A percentile compares a stretch with the other conserved stretches of the same genome.
Conservation (phyloP, 2,329 filamentous ascomycete species). For the Penicillium sp. region DNA sequence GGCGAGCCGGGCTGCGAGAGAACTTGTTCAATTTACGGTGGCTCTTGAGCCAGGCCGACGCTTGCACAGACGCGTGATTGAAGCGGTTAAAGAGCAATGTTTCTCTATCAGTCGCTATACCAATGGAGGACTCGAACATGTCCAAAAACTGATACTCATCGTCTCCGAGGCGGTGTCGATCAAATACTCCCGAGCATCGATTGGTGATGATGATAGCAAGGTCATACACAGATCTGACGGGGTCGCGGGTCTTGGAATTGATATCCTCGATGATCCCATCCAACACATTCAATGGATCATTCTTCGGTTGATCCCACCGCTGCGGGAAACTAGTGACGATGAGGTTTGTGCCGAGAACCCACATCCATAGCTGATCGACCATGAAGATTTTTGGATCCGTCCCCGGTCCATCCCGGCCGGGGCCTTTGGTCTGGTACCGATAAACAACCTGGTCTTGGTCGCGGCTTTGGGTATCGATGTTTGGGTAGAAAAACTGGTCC, state of each 20-base stretch:
- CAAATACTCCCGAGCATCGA: constrained; percentile 60
- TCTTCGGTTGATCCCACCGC: constrained; percentile 54
- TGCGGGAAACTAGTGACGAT: constrained; percentile 50
- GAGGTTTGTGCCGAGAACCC: constrained; percentile 58
- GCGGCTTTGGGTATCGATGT: constrained; percentile 56
- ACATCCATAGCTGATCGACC: constrained; percentile 69
- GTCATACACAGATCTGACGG: constrained; percentile 61
- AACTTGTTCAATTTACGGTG: constrained; percentile 46
- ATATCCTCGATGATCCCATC: constrained; percentile 63
- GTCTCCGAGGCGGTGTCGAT: constrained; percentile 57
- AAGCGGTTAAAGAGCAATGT: constrained; percentile 61
- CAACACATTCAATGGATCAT: constrained; percentile 62
- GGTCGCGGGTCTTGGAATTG: constrained; percentile 61
- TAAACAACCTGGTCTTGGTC: constrained; percentile 66
- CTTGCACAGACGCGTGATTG: constrained; percentile 57
- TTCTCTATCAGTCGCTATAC: constrained; percentile 52
- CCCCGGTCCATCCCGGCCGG: constrained; percentile 30
- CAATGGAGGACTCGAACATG: constrained; percentile 66
- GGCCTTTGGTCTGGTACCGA: constrained; percentile 52
- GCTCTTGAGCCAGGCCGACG: constrained; percentile 54
- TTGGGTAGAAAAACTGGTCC: constrained; percentile 66
- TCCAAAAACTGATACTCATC: constrained; percentile 64
- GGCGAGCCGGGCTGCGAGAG: constrained; percentile 7
- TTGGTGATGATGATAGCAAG: constrained; percentile 61
- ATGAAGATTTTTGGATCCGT: constrained; percentile 61